Evolutionary conservation across 2,329 filamentous ascomycete genomes (phyloP), one percentile per base, ranked within the genome.

Genomic region (Pseudofabraea citricarpa): DNA sequence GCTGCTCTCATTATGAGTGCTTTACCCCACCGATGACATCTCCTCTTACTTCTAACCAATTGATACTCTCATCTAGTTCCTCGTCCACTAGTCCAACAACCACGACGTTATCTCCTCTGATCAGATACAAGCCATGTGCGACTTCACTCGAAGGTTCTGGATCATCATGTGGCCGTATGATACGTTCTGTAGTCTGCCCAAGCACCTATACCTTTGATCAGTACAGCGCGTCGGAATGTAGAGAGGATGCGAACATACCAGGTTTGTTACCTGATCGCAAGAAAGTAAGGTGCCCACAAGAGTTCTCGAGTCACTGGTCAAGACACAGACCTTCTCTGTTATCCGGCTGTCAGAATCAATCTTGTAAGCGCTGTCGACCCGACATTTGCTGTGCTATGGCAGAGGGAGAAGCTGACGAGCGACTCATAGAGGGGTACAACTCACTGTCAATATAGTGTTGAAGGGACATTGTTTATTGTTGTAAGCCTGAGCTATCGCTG

Each of bases 21-120:
- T 93, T 96, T 57, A 90, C 90, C 41, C 81, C 82, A 45, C 88
- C 88, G 57, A 97, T 85, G 22, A 85, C 81, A 46, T 83, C 81
- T 4, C 91, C 91, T 62, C 86, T 85, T 29, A 98, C 93, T 64
- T 94, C 83, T 16, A 77, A 75, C 93, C 93, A 98, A 68, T 96
- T 84, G 61, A 98, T 97, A 56, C 85, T 90, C 29, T 75, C 77
- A 67, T 98, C 93, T 46, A 97, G 71, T 55, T 86, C 77, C 66
- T 95, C 90, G 64, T 98, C 90, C 23, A 98, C 83, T 45, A 94
- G 72, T 2, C 93, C 93, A 45, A 93, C 87, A 13, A 94, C 75
- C 49, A 90, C 90, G 37, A 98, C 91, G 60, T 94, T 96, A 64
- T 98, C 93, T 41, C 93, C 93, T 47, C 93, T 79, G 45, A 98